Conservation (phyloP, 148 eudicot species). For the Cornus controversa region DNA sequence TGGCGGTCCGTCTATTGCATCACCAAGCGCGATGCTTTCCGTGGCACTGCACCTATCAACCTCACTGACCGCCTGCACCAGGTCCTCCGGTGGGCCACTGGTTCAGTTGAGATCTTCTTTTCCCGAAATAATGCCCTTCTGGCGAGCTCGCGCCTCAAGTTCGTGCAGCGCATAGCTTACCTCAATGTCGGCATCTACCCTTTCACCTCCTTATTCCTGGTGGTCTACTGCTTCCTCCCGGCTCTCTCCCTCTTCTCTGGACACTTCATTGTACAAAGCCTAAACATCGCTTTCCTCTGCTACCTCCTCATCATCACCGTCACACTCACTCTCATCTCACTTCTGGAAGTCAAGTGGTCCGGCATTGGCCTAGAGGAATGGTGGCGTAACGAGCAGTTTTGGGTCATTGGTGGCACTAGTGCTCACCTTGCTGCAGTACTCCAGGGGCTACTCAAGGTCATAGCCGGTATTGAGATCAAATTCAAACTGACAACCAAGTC, state of each 20-base stretch:
- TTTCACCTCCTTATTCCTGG: slow-evolving; percentile 80
- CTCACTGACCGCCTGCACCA: slow-evolving; percentile 91
- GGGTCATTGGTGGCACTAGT: slow-evolving; percentile 87
- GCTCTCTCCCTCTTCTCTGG: slow-evolving; percentile 83
- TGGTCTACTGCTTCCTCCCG: slow-evolving; percentile 70
- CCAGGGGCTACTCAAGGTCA: slow-evolving; percentile 77
- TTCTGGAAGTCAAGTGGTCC: slow-evolving; percentile 89
- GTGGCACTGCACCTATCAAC: slow-evolving; percentile 90
- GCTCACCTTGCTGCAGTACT: slow-evolving; percentile 85
- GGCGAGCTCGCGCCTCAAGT: slow-evolving; percentile 72
- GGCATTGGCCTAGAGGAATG: slow-evolving; percentile 84
- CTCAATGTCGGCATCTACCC: slow-evolving; percentile 88
- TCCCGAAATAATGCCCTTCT: slow-evolving; percentile 71
- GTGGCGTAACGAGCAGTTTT: slow-evolving; percentile 94
- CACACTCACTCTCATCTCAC: slow-evolving; percentile 53
- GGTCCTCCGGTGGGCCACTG: slow-evolving; percentile 93
- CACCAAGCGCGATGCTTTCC: slow-evolving; percentile 84
- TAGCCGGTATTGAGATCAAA: slow-evolving; percentile 80
- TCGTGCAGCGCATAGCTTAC: slow-evolving; percentile 78
- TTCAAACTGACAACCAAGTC: slow-evolving; percentile 81
- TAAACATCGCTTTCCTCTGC: slow-evolving; percentile 46
- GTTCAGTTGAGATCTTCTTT: slow-evolving; percentile 89
- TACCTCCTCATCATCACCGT: slow-evolving; percentile 60
- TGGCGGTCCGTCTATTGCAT: slow-evolving; percentile 92
- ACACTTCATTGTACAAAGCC: slow-evolving; percentile 67